Percentiles rank a stretch among this genome's conserved stretches.
phyloP scores from a whole-genome alignment of 2,329 filamentous ascomycete species.

The Pseudocercospora fuligena region DNA sequence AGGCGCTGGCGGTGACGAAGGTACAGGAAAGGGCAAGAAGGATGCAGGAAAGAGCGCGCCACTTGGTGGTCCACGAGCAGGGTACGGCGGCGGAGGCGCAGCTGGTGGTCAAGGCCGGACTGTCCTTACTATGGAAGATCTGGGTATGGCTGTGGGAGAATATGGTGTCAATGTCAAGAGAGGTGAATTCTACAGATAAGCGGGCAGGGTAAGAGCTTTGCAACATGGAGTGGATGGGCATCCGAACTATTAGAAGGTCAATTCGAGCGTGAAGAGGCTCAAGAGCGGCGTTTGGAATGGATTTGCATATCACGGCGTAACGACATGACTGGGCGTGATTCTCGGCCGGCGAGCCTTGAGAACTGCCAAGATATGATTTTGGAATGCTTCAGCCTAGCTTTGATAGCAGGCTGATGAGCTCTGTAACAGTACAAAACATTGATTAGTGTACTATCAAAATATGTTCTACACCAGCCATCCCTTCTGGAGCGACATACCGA shows the following conservation, averaged over 20 bases:
- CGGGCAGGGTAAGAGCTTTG: not conserved
- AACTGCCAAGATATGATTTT: conserved; percentile 7
- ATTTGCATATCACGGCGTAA: conserved; percentile 16
- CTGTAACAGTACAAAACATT: not conserved
- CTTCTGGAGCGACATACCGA: not conserved
- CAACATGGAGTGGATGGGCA: not conserved
- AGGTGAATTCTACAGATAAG: conserved; percentile 90
- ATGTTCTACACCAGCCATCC: not conserved
- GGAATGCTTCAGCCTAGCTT: not conserved
- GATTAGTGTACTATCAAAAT: not conserved
- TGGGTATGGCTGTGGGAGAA: conserved; percentile 97
- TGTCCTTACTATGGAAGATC: conserved; percentile 96
- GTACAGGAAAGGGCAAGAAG: conserved; percentile 57
- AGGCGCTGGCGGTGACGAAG: conserved; percentile 58
- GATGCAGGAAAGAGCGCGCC: conserved; percentile 46
- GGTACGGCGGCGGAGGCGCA: conserved; percentile 78
- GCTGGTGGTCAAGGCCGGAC: conserved; percentile 88
- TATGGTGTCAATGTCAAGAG: conserved; percentile 98
- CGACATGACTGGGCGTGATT: conserved; percentile 6
- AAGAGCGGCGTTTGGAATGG: conserved; percentile 2
- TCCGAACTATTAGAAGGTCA: not conserved
- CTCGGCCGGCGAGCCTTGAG: conserved; percentile 32
- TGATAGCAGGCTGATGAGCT: not conserved
- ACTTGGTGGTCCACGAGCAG: conserved; percentile 54
- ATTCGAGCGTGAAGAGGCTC: not conserved